Conservation (phyloP, 441 rosid species). For the Pelargonium fulgidum region DNA sequence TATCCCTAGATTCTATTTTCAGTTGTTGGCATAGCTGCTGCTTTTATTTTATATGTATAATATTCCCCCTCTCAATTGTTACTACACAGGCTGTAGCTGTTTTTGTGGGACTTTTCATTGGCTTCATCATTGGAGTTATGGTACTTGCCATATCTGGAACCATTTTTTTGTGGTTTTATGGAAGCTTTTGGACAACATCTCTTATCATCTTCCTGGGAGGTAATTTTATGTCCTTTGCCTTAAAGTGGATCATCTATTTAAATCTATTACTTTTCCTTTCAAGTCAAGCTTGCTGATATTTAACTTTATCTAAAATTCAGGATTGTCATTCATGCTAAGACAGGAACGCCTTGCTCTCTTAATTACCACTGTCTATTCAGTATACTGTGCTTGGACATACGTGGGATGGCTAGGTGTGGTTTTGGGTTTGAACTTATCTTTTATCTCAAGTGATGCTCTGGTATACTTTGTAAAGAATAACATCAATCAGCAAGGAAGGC, state of each 20-base stretch:
- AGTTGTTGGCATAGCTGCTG: constrained; percentile 10
- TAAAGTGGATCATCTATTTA: constrained; percentile 12
- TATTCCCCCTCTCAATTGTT: constrained; percentile 15
- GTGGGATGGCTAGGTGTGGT: constrained; percentile 82
- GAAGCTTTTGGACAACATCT: constrained; percentile 87
- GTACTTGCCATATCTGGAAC: constrained; percentile 55
- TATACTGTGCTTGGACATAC: constrained; percentile 71
- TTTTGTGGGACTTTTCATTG: constrained; percentile 52
- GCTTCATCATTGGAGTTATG: constrained; percentile 56
- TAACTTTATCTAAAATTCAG: constrained; percentile 36
- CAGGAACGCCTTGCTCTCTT: constrained; percentile 68
- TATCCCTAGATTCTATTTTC: not conserved
- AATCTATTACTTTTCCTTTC: not conserved
- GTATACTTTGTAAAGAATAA: constrained; percentile 65
- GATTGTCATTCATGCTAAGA: constrained; percentile 53
- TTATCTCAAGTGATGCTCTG: constrained; percentile 80
- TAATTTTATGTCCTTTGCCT: constrained; percentile 23
- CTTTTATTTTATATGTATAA: constrained; percentile 14
- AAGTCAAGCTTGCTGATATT: constrained; percentile 17
- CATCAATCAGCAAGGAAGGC: constrained; percentile 42
- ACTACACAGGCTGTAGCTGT: constrained; percentile 49
- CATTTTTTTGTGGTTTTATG: constrained; percentile 72
- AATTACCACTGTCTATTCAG: constrained; percentile 53
- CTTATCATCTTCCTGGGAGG: constrained; percentile 64
- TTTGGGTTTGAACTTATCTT: constrained; percentile 76